Conservation (phyloP, 2,329 filamentous ascomycete genomes). For the Diaporthe sp. region DNA sequence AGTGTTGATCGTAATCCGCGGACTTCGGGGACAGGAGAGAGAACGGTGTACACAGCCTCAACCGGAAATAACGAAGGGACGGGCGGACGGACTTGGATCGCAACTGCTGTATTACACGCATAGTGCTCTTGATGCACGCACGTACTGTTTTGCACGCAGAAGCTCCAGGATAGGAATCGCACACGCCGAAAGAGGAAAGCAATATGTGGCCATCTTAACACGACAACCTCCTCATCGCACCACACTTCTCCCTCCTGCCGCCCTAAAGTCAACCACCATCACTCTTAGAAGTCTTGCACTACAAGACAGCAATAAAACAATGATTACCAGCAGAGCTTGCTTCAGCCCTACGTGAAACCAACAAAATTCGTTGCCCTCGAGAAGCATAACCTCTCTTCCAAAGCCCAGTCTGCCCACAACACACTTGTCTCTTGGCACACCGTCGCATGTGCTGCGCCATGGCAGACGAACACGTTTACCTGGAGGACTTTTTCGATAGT, state of each 20-base stretch:
- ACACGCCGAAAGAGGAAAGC: constrained; percentile 2
- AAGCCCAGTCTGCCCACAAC: not conserved
- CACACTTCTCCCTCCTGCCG: not conserved
- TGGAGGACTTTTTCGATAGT: constrained; percentile 21
- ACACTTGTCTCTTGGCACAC: constrained; percentile 20
- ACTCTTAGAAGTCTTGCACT: not conserved
- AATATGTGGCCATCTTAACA: constrained; percentile 1
- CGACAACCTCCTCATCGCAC: not conserved
- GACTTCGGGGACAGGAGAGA: constrained; percentile 12
- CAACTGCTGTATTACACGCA: constrained; percentile 24
- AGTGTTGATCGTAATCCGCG: constrained; percentile 20
- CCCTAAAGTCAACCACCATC: not conserved
- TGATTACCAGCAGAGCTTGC: not conserved
- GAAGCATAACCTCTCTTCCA: not conserved
- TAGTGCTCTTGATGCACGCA: constrained; percentile 10
- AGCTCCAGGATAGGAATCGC: not conserved
- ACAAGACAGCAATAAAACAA: constrained; percentile 11
- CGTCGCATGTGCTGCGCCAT: constrained; percentile 17
- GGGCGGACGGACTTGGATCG: constrained; percentile 8
- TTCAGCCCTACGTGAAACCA: constrained; percentile 1
- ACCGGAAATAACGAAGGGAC: constrained; percentile 23
- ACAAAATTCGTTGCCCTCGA: not conserved
- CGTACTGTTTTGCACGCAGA: not conserved
- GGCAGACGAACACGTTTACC: constrained; percentile 2
- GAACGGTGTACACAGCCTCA: constrained; percentile 18